Evolutionary conservation across 1,284 basidiomycete species (phyloP), one percentile per base, ranked within the genome.

Genomic region (Schizopora paradoxa): DNA sequence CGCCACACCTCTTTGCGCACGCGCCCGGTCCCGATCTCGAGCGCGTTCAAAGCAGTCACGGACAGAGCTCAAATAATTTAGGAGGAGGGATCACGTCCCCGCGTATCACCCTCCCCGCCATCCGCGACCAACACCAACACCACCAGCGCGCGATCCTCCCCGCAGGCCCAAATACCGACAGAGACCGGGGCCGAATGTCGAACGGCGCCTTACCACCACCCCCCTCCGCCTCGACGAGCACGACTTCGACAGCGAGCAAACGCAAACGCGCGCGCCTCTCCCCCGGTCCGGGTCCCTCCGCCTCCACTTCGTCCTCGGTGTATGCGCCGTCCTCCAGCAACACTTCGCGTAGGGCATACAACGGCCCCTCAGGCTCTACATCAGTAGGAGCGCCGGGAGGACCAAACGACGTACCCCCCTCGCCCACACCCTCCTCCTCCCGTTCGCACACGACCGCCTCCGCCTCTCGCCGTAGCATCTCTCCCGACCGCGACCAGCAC

Each of bases 231-330:
- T 49, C 51, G 11, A 19, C 43, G 5, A 31, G 43, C 31, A 23
- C 41, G 23, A n/a, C n/a, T n/a, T n/a, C n/a, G n/a, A n/a, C n/a
- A n/a, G n/a, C n/a, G n/a, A 55, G 59, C 18, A 79, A 77, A 65
- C 76, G 77, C 37, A 68, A 68, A 43, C 76, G 77, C 43, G 51
- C 57, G 16, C 69, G 68, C 29, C 57, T 50, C 11, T 69, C 68
- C 33, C 64, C 63, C 13, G 23, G 49, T 22, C 53, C 57, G 18
- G 41, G 52, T 60, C 41, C 59, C 54, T 48, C 45, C 36, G 43
- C 56, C 11, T 55, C 54, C 33, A 60, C 51, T 48, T 54, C 61
- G 28, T 51, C 60, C 8, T 58, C 60, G 48, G 62, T 58, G 44
- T 63, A 66, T 41, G 50, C 66, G 0, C 61, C 61, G 5, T 63